Conservation (phyloP, 371 early-diverging fungal genomes). For the Batkoa obscura region DNA sequence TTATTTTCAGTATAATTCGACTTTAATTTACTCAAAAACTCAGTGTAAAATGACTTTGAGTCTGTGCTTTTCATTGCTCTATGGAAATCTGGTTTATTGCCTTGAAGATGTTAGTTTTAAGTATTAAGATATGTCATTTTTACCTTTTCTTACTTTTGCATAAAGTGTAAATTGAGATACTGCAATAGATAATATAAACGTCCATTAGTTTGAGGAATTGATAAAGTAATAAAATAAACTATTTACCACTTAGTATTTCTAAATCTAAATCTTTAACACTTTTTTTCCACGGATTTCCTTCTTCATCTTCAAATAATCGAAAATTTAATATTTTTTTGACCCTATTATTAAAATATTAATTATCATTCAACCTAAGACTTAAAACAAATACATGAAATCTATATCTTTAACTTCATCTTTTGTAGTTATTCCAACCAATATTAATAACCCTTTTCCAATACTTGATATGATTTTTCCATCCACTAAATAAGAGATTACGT, state of each 20-base stretch:
- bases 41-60: slow-evolving; percentile 46
- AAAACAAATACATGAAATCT: slow-evolving; percentile 33
- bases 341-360: slow-evolving; percentile 9
- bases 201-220: neutral
- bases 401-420: slow-evolving; percentile 55
- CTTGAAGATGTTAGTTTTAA: slow-evolving; percentile 9
- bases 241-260: slow-evolving; percentile 50
- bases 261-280: slow-evolving; percentile 45
- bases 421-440: slow-evolving; percentile 48
- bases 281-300: slow-evolving; percentile 46
- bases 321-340: slow-evolving; percentile 48
- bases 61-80: slow-evolving; percentile 49
- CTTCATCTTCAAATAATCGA: slow-evolving; percentile 47
- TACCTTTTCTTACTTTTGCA: slow-evolving; percentile 45
- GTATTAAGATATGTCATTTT: neutral
- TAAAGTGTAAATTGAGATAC: slow-evolving; percentile 78
- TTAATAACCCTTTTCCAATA: slow-evolving; percentile 53
- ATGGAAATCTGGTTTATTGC: slow-evolving; percentile 80
- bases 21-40: slow-evolving; percentile 47
- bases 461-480: slow-evolving; percentile 38
- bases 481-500: slow-evolving; percentile 23
- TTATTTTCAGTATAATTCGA: slow-evolving; percentile 31
- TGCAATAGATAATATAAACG: slow-evolving; percentile 10
- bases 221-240: slow-evolving; percentile 9
- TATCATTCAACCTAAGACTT: slow-evolving; percentile 15